These are phyloP conservation scores for Coriaria nepalensis DNA, from an alignment of 306 rosid species.

Conservation along the genomic window DNA sequence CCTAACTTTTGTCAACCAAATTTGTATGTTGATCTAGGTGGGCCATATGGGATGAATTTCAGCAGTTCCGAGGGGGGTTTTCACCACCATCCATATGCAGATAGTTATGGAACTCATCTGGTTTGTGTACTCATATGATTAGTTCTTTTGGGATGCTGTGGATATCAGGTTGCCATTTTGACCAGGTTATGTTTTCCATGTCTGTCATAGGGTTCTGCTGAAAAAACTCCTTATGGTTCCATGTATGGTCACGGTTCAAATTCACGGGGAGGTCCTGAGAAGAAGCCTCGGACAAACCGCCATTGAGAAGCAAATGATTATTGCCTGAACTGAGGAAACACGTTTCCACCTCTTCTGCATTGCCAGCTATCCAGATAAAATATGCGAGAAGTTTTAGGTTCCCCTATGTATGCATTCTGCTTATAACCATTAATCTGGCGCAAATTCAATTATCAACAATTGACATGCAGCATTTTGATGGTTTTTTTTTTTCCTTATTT, in stretches of 20 bases:
- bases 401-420: slow-evolving; percentile 1
- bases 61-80: slow-evolving; percentile 40
- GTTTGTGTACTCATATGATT: slow-evolving; percentile 23
- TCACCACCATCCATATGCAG: slow-evolving; percentile 44
- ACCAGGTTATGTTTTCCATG: slow-evolving; percentile 10
- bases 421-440: not conserved
- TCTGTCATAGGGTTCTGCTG: slow-evolving; percentile 44
- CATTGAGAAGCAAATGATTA: slow-evolving; percentile 33
- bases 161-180: not conserved
- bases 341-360: slow-evolving; percentile 12
- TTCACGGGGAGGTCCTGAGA: slow-evolving; percentile 59
- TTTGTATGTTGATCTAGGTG: slow-evolving; percentile 31
- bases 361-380: slow-evolving; percentile 18
- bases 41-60: slow-evolving; percentile 50
- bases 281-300: slow-evolving; percentile 55
- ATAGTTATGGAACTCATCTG: slow-evolving; percentile 56
- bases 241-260: slow-evolving; percentile 42
- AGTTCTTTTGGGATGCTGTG: not conserved
- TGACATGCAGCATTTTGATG: not conserved
- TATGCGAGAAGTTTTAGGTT: slow-evolving; percentile 24
- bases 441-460: not conserved
- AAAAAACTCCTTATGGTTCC: slow-evolving; percentile 31
- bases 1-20: not conserved
- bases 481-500: no score
- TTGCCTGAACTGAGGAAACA: slow-evolving; percentile 19